These are phyloP conservation scores for Fomitopsis pulvina DNA, from an alignment of 768 basidiomycete species.

Conservation along the genomic window DNA sequence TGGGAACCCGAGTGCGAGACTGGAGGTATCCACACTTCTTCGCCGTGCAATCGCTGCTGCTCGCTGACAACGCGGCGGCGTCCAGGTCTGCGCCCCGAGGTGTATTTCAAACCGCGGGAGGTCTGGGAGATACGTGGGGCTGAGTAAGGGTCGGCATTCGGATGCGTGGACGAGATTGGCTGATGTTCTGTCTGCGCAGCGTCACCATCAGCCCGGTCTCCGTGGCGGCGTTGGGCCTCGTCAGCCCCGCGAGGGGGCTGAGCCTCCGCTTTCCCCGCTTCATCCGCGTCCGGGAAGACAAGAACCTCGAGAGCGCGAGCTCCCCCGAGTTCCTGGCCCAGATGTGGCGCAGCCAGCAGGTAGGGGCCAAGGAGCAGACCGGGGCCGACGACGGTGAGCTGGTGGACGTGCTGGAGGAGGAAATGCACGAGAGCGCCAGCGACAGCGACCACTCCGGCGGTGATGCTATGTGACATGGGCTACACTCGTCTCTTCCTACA, in stretches of 20 bases:
- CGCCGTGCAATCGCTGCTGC: neutral
- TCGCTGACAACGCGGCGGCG: neutral
- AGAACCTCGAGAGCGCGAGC: slow-evolving; percentile 64
- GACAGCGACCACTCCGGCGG: neutral
- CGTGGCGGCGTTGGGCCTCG: slow-evolving; percentile 61
- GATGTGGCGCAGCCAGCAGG: slow-evolving; percentile 62
- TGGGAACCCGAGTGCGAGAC: slow-evolving; percentile 53
- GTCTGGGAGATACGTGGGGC: slow-evolving; percentile 90
- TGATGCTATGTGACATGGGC: too few relatives aligned
- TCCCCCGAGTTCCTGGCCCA: slow-evolving; percentile 62
- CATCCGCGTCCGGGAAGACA: slow-evolving; percentile 68
- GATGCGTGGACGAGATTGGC: slow-evolving; percentile 24
- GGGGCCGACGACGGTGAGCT: slow-evolving; percentile 56
- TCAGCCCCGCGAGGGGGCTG: slow-evolving; percentile 56
- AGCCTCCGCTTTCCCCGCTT: slow-evolving; percentile 89
- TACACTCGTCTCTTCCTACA: too few relatives aligned
- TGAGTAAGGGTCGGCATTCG: too few relatives aligned
- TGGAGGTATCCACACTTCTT: slow-evolving; percentile 41
- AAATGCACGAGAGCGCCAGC: slow-evolving; percentile 20
- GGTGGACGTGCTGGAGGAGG: slow-evolving; percentile 39
- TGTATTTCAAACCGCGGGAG: slow-evolving; percentile 65
- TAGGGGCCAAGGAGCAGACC: slow-evolving; percentile 25
- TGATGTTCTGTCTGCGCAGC: slow-evolving; percentile 31
- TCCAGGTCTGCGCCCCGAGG: slow-evolving; percentile 55
- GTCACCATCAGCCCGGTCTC: slow-evolving; percentile 85